These are phyloP conservation scores for Didymella glomerata DNA, from an alignment of 2,329 filamentous ascomycete genomes.

Conservation along the genomic window DNA sequence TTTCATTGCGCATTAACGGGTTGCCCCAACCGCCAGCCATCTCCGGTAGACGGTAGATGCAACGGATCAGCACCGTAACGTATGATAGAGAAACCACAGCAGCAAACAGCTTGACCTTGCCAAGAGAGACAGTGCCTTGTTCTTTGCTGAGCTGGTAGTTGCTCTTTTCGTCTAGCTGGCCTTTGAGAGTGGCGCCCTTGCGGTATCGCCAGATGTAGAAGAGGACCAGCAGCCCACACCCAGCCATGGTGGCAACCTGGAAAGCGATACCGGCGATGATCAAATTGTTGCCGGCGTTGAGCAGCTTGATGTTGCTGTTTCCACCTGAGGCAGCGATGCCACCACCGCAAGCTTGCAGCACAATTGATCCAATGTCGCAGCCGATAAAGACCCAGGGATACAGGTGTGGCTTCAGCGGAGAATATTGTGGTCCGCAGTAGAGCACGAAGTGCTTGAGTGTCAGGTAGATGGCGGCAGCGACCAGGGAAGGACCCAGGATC, in stretches of 20 bases:
- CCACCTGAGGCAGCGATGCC: constrained; percentile 59
- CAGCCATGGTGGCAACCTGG: constrained; percentile 62
- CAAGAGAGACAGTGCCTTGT: constrained; percentile 25
- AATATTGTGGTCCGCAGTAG: constrained; percentile 54
- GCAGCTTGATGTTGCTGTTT: constrained; percentile 41
- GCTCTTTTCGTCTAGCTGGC: constrained; percentile 34
- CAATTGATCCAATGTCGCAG: constrained; percentile 64
- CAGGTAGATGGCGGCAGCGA: constrained; percentile 58
- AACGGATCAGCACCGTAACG: constrained; percentile 56
- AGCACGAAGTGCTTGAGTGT: constrained; percentile 58
- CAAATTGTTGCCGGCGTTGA: constrained; percentile 59
- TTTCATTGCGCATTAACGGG: constrained; percentile 56
- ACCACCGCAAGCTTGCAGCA: constrained; percentile 65
- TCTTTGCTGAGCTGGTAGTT: constrained; percentile 35
- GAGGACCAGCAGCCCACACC: constrained; percentile 53
- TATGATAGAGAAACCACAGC: constrained; percentile 49
- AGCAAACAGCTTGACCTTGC: constrained; percentile 36
- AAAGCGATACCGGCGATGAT: constrained; percentile 65
- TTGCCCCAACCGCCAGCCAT: constrained; percentile 56
- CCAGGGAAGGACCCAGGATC: constrained; percentile 55
- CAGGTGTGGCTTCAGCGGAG: constrained; percentile 49
- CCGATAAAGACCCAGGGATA: constrained; percentile 67
- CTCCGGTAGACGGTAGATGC: constrained; percentile 58
- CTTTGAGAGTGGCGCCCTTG: constrained; percentile 24
- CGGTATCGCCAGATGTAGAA: constrained; percentile 46